phyloP scores from a whole-genome alignment of 768 basidiomycete genomes.

The Butyriboletus loyo region DNA sequence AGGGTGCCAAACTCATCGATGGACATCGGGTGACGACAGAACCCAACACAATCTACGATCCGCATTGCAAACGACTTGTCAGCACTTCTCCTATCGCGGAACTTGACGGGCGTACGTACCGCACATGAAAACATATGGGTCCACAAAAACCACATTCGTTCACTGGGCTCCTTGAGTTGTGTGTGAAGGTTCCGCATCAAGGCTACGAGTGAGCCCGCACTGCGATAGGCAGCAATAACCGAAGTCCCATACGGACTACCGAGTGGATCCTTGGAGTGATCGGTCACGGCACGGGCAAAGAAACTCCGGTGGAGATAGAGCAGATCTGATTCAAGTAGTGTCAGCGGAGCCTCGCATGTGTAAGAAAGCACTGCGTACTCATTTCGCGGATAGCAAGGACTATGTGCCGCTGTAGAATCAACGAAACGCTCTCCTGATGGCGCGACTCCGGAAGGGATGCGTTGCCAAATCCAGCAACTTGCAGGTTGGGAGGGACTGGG shows the following conservation, averaged over 20 bases:
- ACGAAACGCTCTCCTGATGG: slow-evolving; percentile 32
- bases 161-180: slow-evolving; percentile 60
- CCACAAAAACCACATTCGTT: slow-evolving; percentile 59
- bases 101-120: slow-evolving; percentile 37
- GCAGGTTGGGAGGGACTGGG: slow-evolving; percentile 62
- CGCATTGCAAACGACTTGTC: slow-evolving; percentile 5
- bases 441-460: slow-evolving; percentile 43
- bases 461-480: slow-evolving; percentile 64
- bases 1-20: slow-evolving; percentile 74
- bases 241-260: slow-evolving; percentile 72
- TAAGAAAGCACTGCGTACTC: slow-evolving; percentile 37
- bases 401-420: slow-evolving; percentile 64
- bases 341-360: slow-evolving; percentile 9
- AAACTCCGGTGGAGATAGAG: slow-evolving; percentile 72
- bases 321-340: slow-evolving; percentile 43
- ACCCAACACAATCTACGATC: slow-evolving; percentile 57
- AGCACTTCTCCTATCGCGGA: slow-evolving; percentile 14
- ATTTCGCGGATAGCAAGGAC: slow-evolving; percentile 67
- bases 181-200: slow-evolving; percentile 66
- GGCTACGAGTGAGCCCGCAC: slow-evolving; percentile 67
- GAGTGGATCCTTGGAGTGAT: slow-evolving; percentile 70
- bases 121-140: slow-evolving; percentile 57
- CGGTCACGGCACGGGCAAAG: slow-evolving; percentile 69
- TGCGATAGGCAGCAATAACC: slow-evolving; percentile 71
- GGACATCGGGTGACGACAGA: slow-evolving; percentile 77